Evolutionary conservation across 441 rosid species (phyloP).

Genomic region (Daphne laureola): DNA sequence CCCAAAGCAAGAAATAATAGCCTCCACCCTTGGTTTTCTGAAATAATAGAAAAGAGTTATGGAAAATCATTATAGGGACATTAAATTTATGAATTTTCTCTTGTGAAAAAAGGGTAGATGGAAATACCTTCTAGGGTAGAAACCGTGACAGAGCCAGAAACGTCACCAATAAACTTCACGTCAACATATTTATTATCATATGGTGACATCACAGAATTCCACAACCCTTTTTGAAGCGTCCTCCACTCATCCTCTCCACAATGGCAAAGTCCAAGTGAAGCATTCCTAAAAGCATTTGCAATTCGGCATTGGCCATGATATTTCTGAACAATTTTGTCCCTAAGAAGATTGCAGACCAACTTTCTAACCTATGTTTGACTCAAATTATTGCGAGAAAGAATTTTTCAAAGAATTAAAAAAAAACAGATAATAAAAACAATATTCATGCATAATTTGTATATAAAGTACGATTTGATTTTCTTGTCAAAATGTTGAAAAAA

Average conservation of each 20-base stretch:
- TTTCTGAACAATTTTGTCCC: neutral
- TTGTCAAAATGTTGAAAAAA: too few relatives aligned
- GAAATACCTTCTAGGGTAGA: constrained; percentile 52
- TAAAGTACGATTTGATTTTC: too few relatives aligned
- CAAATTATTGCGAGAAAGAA: too few relatives aligned
- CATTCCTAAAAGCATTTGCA: constrained; percentile 44
- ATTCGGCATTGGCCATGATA: constrained; percentile 7
- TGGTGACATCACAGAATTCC: constrained; percentile 73
- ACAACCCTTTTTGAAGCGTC: constrained; percentile 45
- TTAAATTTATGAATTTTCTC: neutral
- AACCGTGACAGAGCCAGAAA: constrained; percentile 42
- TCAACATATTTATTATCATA: constrained; percentile 62
- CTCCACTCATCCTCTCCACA: constrained; percentile 76
- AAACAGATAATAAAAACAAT: too few relatives aligned
- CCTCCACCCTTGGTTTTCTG: constrained; percentile 85
- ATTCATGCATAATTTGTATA: too few relatives aligned
- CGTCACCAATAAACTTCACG: constrained; percentile 46
- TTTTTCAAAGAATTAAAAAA: too few relatives aligned
- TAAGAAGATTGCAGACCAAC: neutral
- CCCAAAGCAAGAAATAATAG: constrained; percentile 62
- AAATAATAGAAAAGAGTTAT: constrained; percentile 17
- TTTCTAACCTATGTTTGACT: too few relatives aligned
- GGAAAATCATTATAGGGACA: neutral
- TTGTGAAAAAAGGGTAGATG: constrained; percentile 1
- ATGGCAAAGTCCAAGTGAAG: constrained; percentile 54